These are phyloP conservation scores for Protomyces macrosporus DNA, from an alignment of 1,139 yeast species.

Conservation along the genomic window DNA sequence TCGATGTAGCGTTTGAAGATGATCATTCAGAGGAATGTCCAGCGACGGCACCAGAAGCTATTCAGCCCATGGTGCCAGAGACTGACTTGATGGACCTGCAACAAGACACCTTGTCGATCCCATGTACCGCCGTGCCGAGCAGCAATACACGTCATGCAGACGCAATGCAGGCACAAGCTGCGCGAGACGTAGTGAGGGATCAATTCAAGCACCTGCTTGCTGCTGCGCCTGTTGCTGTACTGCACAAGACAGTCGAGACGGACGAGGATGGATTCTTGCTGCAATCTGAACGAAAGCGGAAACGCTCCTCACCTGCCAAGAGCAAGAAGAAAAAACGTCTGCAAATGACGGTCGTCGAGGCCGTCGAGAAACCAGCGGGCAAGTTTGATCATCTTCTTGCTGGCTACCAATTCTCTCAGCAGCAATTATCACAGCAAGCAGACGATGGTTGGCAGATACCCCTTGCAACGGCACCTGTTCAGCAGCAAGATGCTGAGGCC, in stretches of 20 bases:
- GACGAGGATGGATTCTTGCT: neutral
- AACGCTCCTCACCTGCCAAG: neutral
- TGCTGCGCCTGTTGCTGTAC: neutral
- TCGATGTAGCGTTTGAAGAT: too few relatives aligned
- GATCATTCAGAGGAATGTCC: too few relatives aligned
- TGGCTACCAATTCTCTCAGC: neutral
- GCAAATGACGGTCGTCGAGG: neutral
- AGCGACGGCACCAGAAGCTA: too few relatives aligned
- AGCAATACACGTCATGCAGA: too few relatives aligned
- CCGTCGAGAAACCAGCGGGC: neutral
- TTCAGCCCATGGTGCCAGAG: too few relatives aligned
- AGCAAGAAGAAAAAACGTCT: neutral
- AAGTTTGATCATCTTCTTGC: neutral
- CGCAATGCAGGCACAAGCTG: too few relatives aligned
- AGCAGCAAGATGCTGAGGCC: neutral
- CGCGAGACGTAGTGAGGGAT: too few relatives aligned
- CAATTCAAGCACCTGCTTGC: neutral
- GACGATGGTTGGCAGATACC: neutral
- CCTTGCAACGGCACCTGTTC: neutral
- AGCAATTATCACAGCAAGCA: neutral
- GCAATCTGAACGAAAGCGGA: neutral
- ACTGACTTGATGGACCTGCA: too few relatives aligned
- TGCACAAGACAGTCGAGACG: neutral
- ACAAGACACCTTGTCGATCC: too few relatives aligned
- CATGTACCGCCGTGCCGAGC: too few relatives aligned